Evolutionary conservation across 2,329 filamentous ascomycete species (phyloP), one percentile per base, ranked within the genome.

Genomic region (Colletotrichum cereale): DNA sequence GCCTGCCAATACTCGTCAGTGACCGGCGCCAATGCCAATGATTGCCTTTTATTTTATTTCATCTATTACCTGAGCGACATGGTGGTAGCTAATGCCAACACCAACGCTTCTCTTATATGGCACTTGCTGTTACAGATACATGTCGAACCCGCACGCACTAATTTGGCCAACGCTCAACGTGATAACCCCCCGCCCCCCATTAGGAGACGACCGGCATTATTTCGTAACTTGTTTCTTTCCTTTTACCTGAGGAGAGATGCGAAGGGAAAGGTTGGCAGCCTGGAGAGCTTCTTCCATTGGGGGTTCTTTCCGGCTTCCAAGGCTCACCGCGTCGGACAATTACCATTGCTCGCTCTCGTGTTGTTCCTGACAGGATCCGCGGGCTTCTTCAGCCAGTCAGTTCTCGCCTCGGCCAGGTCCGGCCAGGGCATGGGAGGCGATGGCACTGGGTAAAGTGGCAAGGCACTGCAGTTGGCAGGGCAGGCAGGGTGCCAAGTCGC

Each of bases 341-440:
- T 62, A 16, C 57, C 57, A n/a, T 62, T 44, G 42, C 29, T 56
- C 67, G 48, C 26, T 26, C 16, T 57, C 29, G 34, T 42, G 56
- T n/a, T 57, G 63, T 67, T 44, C 63, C 67, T 71, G 63, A 34
- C 67, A 71, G 58, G 67, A 62, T 71, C 40, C n/a, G 50, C 67
- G 40, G 31, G 36, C 42, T 44, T 60, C 29, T 67, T 67, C 52
- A 44, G 42, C 57, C 63, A 67, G 18, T 36, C 56, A 50, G 12
- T 36, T 67, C 11, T 67, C 57, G 56, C 34, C 56, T 67, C 40
- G 67, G 40, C 36, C 56, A 67, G 38, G 64, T 40, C 47, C 31
- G 62, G 48, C 31, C 38, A 66, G 62, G 14, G n/a, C 24, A 53
- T 44, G 21, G 44, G 36, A 66, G 38, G 47, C 53, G 47, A 52